A percentile compares a stretch with the other conserved stretches of the same genome.
phyloP scores from a whole-genome alignment of 2,329 filamentous ascomycete species.

The Verticillium nonalfalfae region DNA sequence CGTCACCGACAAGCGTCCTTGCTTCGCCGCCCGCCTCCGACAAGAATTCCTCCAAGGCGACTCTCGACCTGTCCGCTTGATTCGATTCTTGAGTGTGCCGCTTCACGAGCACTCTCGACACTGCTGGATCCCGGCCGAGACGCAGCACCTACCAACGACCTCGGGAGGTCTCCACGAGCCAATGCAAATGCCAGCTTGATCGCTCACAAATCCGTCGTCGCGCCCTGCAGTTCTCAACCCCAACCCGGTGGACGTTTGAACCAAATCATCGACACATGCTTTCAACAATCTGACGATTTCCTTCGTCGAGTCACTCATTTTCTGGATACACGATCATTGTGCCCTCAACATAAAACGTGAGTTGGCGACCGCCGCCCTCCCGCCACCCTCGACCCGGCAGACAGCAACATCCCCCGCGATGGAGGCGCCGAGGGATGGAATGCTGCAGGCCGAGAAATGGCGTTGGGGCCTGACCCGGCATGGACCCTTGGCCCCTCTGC shows the following conservation, averaged over 20 bases:
- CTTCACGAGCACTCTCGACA: not conserved
- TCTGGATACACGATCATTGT: not conserved
- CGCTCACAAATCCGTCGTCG: constrained; percentile 7
- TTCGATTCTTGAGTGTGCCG: constrained; percentile 9
- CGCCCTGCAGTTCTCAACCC: constrained; percentile 1
- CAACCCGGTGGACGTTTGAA: not conserved
- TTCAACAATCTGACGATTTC: constrained; percentile 1
- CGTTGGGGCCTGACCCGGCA: not conserved
- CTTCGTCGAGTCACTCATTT: constrained; percentile 14
- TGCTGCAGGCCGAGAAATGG: not conserved
- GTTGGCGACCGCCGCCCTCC: constrained; percentile 25
- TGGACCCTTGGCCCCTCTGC: not conserved
- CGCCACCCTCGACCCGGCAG: not conserved
- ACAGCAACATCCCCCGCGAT: not conserved
- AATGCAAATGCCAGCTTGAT: constrained; percentile 6
- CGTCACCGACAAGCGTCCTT: constrained; percentile 9
- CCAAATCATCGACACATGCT: constrained; percentile 6
- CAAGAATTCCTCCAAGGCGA: constrained; percentile 11
- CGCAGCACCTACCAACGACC: constrained; percentile 2
- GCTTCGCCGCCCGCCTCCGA: constrained; percentile 12
- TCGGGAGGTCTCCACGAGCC: constrained; percentile 5
- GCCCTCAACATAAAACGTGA: constrained; percentile 31
- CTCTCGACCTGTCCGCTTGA: constrained; percentile 4
- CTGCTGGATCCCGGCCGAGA: not conserved
- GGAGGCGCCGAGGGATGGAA: not conserved